Base-by-base conservation (phyloP, 2,329 filamentous ascomycete genomes). In the Colletotrichum sp. region DNA sequence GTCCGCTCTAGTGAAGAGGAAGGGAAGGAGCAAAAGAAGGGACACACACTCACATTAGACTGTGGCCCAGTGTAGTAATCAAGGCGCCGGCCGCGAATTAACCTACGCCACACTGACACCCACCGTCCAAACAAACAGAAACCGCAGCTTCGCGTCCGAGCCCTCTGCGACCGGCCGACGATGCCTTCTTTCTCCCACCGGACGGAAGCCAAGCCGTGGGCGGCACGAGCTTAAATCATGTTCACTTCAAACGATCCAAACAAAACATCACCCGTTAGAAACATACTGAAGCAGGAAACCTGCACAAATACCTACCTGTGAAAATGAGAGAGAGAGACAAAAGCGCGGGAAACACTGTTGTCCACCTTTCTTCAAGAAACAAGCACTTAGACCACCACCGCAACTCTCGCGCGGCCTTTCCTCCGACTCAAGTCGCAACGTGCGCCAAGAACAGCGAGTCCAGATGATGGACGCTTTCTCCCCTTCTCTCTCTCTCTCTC, bases 101-200 rank as follows among this genome's bases (percentile, higher is more conserved):
- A 73, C 69, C 60, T 64, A 76, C 70, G 65, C 64, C 74, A 76
- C 74, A 76, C 30, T 69, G 74, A 74, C 65, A 56, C 70, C 64
- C 48, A 73, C 58, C 74, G 43, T 76, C 74, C 22, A 65, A 76
- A 58, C 25, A 60, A 74, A 30, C 25, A 48, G 65, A 73, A 76
- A 76, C 74, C 48, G 32, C 55, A 43, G 65, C 61, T 43, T 32
- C 58, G 32, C 28, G 73, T 75, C 70, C 73, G 73, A 75, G 69
- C n/a, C 61, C 39, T 12, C 10, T 48, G 43, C 43, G 43, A 48
- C 43, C 43, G 43, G 43, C n/a, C 43, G 43, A 48, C 43, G 43
- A 48, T 48, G 43, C 43, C 43, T 22, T 48, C 22, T 56, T 25
- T 22, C 56, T 36, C 66, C 34, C 34, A 39, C 32, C 66, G 66